Evolutionary conservation across 1,139 yeast genomes (phyloP), one percentile per base, ranked within the genome.

Genomic region (Candida pseudoviswanathii): DNA sequence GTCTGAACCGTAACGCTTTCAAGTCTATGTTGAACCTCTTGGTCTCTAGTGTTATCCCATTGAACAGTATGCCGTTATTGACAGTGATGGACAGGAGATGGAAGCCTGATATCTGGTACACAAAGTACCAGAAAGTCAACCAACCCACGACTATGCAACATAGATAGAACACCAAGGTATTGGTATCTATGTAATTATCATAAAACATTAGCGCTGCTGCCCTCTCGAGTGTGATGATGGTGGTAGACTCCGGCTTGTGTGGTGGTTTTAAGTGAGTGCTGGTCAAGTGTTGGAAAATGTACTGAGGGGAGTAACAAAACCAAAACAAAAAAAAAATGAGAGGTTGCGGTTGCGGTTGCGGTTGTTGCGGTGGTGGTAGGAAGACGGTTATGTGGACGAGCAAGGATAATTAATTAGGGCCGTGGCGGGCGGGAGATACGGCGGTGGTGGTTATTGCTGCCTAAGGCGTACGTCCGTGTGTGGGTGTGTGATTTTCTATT

Each of bases 61-160:
- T 70, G 55, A 75, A 60, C 69, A 65, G 70, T 3, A 76, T 50
- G 16, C 80, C 80, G 57, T 75, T 75, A 56, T 70, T 72, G 37
- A 75, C 65, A 26, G 71, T 54, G 3, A 76, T 49, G 22, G 70
- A 64, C 34, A 62, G 58, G 36, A 75, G 54, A 50, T 70, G 70
- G 51, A 74, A 52, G 9, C 80, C 80, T 3, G 66, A 57, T 1
- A 66, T 10, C n/a, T 55, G 43, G 54, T 67, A 68, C 9, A 67
- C 48, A 10, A 66, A 24, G 43, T 59, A 59, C 78, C 78, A 73
- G 10, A 44, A 31, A 8, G 43, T 4, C 9, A 48, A 16, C 55
- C 55, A 52, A 24, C 38, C 37, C 3, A 46, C 21, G 5, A 41
- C 2, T 31, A 27, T n/a, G 11, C 44, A 29, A 40, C 30, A 25